phyloP scores from a whole-genome alignment of 106 monocot genomes.

The Hemerocallis citrina region DNA sequence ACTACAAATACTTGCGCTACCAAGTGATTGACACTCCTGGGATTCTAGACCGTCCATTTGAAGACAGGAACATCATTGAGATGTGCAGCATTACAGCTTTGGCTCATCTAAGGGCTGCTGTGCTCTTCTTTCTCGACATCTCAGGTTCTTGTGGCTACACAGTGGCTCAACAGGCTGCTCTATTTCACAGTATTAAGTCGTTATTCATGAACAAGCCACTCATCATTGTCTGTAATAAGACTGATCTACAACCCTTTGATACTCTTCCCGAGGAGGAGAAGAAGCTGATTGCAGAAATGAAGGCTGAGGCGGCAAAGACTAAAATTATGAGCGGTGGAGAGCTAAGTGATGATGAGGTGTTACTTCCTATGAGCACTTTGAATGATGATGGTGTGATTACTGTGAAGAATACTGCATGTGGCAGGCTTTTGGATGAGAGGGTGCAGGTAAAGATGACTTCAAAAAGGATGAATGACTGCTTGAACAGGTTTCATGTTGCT shows the following conservation, averaged over 20 bases:
- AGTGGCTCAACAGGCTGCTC: conserved; percentile 77
- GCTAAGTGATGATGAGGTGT: conserved; percentile 44
- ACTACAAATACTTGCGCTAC: conserved; percentile 96
- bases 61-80: conserved; percentile 94
- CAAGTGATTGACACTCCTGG: conserved; percentile 98
- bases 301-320: conserved; percentile 71
- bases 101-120: conserved; percentile 71
- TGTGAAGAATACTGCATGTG: conserved; percentile 93
- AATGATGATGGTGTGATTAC: conserved; percentile 89
- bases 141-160: conserved; percentile 95
- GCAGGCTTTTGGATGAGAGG: conserved; percentile 74
- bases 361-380: conserved; percentile 84
- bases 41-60: conserved; percentile 85
- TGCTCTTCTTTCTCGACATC: conserved; percentile 89
- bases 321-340: conserved; percentile 51
- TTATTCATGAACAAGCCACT: conserved; percentile 92
- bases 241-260: conserved; percentile 84
- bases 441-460: conserved; percentile 93
- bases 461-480: conserved; percentile 75
- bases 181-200: conserved; percentile 88
- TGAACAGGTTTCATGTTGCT: conserved; percentile 96
- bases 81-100: conserved; percentile 98
- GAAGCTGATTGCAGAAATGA: conserved; percentile 89
- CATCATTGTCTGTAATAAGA: conserved; percentile 93
- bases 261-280: conserved; percentile 72